Evolutionary conservation across 306 rosid genomes (phyloP), one percentile per base, ranked within the genome.

Genomic region (Inga oerstediana): DNA sequence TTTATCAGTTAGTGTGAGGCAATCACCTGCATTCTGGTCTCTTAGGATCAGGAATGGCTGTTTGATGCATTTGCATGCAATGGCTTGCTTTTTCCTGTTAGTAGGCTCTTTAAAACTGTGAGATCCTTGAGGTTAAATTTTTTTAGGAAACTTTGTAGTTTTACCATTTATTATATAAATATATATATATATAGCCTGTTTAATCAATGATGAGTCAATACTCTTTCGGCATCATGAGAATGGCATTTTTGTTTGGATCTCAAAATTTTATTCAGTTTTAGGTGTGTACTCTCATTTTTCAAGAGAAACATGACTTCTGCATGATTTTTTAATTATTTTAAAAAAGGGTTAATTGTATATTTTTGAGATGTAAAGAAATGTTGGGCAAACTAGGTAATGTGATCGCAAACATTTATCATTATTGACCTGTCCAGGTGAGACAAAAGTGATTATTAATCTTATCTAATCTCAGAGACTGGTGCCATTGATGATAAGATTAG

Each of bases 381-480:
- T 13, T 61, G 39, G 69, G 13, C 69, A 62, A 62, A 32, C 69
- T 30, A 17, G 69, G 24, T 12, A 27, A 27, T 62, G 3, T 27
- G 39, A 27, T 62, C 4, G 11, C 62, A 61, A 61, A 11, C 67
- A 61, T 2, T 4, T 24, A 58, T 4, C 65, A n/a, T 58, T n/a
- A 10, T 58, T 58, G 22, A 58, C 10, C 3, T 19, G 27, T 20
- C 3, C 24, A 20, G 24, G 11, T 56, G 62, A 56, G 13, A 56
- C 20, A 10, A 20, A 20, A 56, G 27, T 56, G 20, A 45, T 14
- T 45, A 10, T 45, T 45, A 95, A 80, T 81, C 97, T 41, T 89
- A 87, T 86, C 19, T 90, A 64, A 87, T 91, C 82, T 95, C 99
- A 9, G 97, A 93, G 85, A 79, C 86, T 39, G 96, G 98, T 78